Percentiles rank a stretch among this genome's conserved stretches.
phyloP scores from a whole-genome alignment of 345 rosid genomes.

The Hibiscus mutabilis region DNA sequence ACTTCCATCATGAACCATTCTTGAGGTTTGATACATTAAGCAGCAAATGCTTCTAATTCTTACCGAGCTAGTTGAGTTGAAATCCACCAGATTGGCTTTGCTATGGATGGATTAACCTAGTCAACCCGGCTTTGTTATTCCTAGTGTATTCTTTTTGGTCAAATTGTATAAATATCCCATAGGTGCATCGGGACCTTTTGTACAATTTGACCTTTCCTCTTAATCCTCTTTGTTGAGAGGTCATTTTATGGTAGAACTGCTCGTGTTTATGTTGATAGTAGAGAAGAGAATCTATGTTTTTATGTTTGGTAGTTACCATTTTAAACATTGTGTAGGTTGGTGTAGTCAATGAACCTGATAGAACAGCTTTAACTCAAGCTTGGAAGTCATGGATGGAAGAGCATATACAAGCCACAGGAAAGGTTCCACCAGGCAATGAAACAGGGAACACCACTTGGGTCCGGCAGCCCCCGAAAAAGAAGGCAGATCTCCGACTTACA shows the following conservation, averaged over 20 bases:
- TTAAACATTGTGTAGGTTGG: conserved; percentile 43
- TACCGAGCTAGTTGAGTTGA: neutral
- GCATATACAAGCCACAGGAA: conserved; percentile 51
- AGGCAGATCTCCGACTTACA: conserved; percentile 79
- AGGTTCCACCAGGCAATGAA: conserved; percentile 84
- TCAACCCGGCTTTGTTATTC: neutral
- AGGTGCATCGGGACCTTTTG: too few relatives aligned
- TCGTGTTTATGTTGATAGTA: neutral
- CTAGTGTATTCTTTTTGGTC: neutral
- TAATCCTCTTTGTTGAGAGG: neutral
- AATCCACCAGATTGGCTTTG: neutral
- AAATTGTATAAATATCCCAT: too few relatives aligned
- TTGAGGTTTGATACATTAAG: neutral
- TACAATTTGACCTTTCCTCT: conserved; percentile 20
- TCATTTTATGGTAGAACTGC: neutral
- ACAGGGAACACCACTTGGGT: conserved; percentile 81
- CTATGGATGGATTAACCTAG: neutral
- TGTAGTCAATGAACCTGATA: conserved; percentile 67
- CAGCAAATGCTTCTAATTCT: neutral
- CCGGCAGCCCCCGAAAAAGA: conserved; percentile 54
- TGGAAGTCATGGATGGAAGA: conserved; percentile 78
- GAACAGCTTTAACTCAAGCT: conserved; percentile 57
- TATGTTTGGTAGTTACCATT: neutral
- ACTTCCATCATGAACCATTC: neutral
- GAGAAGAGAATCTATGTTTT: neutral